Evolutionary conservation across 495 filamentous ascomycete genomes (phyloP), one percentile per base, ranked within the genome.

Genomic region (Xylaria venustula): DNA sequence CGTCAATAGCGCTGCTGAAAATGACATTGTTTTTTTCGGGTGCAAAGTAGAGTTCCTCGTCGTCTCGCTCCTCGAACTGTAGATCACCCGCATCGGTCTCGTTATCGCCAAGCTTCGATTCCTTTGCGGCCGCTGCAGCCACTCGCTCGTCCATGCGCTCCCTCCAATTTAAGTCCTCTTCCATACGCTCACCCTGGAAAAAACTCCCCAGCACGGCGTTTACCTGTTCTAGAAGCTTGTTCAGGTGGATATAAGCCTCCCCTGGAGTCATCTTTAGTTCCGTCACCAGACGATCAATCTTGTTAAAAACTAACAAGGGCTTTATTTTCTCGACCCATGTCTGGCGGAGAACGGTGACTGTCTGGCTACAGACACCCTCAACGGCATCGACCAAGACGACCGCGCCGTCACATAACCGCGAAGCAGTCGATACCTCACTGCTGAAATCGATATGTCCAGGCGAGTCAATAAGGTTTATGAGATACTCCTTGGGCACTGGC

Each of bases 1-100:
- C 94, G 69, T 99, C 94, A 50, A 96, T 88, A 26, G 94, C 94
- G 68, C 92, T 97, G 77, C 92, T 90, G 66, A 99, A 99, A 59
- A 99, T 97, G 71, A 99, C 94, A 68, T 99, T 99, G 64, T 97
- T 94, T 67, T 93, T 96, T 71, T 98, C 95, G 0, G 94, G 94
- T 8, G 93, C 91, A 76, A 99, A 99, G 72, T 99, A 99, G 34
- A 99, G 84, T 70, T 96, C 93, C 67, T 98, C 94, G 70, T 99
- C 94, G 68, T 98, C 94, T 66, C 86, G 88, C 68, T 97, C 94
- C 70, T 97, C 87, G 60, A 90, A 99, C 54, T 90, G 85, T 14
- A 83, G 72, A 34, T 88, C 85, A 17, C 79, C 77, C 7, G 75
- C 71, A 25, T 82, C 85, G 65, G 79, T 79, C 63, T 83, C 71